These are phyloP conservation scores for Entomortierella beljakovae DNA, from an alignment of 192 early-diverging fungal species.

Conservation along the genomic window DNA sequence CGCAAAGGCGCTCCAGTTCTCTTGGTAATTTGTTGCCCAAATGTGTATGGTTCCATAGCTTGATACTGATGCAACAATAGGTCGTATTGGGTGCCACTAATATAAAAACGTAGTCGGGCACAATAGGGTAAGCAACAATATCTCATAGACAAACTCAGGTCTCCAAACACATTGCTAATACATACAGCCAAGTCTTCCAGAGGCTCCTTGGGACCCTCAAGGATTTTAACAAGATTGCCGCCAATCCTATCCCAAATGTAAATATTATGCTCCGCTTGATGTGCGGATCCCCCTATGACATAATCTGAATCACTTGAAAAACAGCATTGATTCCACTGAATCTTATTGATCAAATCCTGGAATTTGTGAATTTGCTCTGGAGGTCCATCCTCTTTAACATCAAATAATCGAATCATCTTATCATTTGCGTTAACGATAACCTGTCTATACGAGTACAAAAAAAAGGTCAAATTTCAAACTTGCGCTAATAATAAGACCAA, in stretches of 20 bases:
- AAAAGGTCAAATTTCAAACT: no score
- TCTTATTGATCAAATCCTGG: slow-evolving; percentile 89
- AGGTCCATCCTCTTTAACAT: slow-evolving; percentile 55
- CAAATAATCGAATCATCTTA: slow-evolving; percentile 81
- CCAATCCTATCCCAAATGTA: slow-evolving; percentile 92
- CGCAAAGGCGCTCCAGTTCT: slow-evolving; percentile 95
- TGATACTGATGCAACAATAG: slow-evolving; percentile 86
- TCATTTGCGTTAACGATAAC: slow-evolving; percentile 86
- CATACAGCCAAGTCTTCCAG: slow-evolving; percentile 83
- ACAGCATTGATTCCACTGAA: slow-evolving; percentile 89
- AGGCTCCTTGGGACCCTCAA: slow-evolving; percentile 89
- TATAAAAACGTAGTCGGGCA: background rate
- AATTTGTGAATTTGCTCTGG: slow-evolving; percentile 77
- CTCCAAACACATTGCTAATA: background rate
- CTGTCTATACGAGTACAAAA: slow-evolving; percentile 59
- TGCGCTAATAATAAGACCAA: no score
- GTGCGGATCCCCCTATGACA: slow-evolving; percentile 88
- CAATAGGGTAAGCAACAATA: no score
- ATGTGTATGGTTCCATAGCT: slow-evolving; percentile 86
- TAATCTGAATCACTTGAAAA: slow-evolving; percentile 93
- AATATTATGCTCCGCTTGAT: slow-evolving; percentile 92
- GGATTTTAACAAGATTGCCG: slow-evolving; percentile 87
- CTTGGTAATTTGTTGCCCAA: slow-evolving; percentile 83
- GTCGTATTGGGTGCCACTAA: slow-evolving; percentile 89
- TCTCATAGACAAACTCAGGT: no score